Base-by-base conservation (phyloP, 2,329 filamentous ascomycete genomes). In the Ophioceras dolichostomum region DNA sequence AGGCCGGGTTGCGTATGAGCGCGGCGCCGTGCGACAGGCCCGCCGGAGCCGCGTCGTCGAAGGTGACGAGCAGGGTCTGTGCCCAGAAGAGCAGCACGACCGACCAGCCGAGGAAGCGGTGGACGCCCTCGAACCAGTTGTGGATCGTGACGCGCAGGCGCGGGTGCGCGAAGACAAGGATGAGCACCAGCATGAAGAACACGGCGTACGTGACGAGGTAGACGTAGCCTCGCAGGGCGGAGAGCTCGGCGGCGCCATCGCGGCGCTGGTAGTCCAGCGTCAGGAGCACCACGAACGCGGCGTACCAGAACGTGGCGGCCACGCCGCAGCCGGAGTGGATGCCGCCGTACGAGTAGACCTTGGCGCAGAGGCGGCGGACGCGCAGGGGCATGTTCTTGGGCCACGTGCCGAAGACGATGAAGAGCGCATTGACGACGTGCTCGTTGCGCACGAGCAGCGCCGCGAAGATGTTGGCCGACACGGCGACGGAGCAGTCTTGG, bases 41-140 rank as follows among this genome's bases (percentile, higher is more conserved):
- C 4, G 40, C 52, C 12, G 47, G 46, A 14, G 58, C 51, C n/a
- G 59, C 53, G 27, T 63, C 53, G 24, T 64, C 60, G 36, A 67
- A 57, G n/a, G 65, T 58, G 24, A 72, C 58, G 9, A 83, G 57
- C 30, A 83, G 51, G 8, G 70, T 65, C 41, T 81, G 70, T 1
- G 54, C 65, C 70, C 82, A 81, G 50, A 87, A 78, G 22, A 85
- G 57, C 2, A 58, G 14, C 5, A 51, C 39, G 19, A 48, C 47
- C 2, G 47, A 33, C 56, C 57, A 60, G 12, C 55, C 57, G 33
- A 51, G 44, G 45, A 58, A 57, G 17, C 57, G 55, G 38, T 60
- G 57, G 13, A 51, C 47, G 18, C 46, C 44, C 43, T 60, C 57
- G 34, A 60, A 60, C 34, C 44, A 46, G 45, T 60, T 53, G 41